Percentiles rank a stretch among this genome's conserved stretches.
phyloP scores from a whole-genome alignment of 2,329 filamentous ascomycete genomes.

The Colletotrichum costaricense region DNA sequence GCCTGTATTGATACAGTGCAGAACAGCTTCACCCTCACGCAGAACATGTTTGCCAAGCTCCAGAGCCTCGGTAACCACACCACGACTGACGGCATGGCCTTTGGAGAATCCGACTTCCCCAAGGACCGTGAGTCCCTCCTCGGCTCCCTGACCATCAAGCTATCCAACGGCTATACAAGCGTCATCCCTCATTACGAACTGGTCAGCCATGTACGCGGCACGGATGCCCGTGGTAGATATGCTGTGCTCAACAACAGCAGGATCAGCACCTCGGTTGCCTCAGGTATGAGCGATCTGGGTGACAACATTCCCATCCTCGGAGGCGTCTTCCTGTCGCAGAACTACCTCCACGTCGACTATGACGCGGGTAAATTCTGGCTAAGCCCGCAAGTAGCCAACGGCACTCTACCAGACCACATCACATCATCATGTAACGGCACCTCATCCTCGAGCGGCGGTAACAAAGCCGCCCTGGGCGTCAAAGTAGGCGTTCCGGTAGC shows the following conservation, averaged over 20 bases:
- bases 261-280: conserved; percentile 24
- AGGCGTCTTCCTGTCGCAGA: conserved; percentile 36
- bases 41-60: conserved; percentile 31
- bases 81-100: background rate
- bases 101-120: conserved; percentile 5
- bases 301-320: conserved; percentile 34
- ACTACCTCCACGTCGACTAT: conserved; percentile 36
- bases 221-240: conserved; percentile 33
- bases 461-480: background rate
- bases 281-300: conserved; percentile 33
- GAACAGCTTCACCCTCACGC: conserved; percentile 35
- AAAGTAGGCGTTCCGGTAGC: conserved; percentile 25
- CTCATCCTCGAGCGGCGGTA: background rate
- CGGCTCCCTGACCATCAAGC: conserved; percentile 33
- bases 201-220: conserved; percentile 32
- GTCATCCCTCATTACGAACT: conserved; percentile 38
- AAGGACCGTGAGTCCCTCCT: conserved; percentile 24
- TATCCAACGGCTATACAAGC: conserved; percentile 35
- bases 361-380: conserved; percentile 35
- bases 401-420: conserved; percentile 24
- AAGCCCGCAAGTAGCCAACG: conserved; percentile 32
- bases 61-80: conserved; percentile 22
- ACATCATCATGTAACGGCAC: conserved; percentile 28
- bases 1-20: conserved; percentile 38
- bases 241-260: conserved; percentile 29